A percentile compares a stretch with the other conserved stretches of the same genome.
phyloP scores from a whole-genome alignment of 1,139 yeast genomes.

The Geotrichum klebahnii region DNA sequence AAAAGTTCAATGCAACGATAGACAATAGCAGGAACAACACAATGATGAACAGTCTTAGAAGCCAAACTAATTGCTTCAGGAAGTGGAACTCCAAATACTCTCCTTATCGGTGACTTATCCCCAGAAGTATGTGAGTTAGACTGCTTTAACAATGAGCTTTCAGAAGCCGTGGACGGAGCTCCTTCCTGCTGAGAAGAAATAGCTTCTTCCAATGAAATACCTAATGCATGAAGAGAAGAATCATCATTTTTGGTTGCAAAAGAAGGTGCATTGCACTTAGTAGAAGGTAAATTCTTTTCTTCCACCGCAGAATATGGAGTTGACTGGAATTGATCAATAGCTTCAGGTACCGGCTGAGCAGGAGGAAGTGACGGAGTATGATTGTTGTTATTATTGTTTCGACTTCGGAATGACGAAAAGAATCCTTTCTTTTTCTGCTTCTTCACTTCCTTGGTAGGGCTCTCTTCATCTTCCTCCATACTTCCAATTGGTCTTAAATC shows the following conservation, averaged over 20 bases:
- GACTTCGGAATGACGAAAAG: constrained; percentile 51
- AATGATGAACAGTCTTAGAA: constrained; percentile 38
- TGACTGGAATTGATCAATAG: constrained; percentile 18
- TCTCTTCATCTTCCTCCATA: constrained; percentile 29
- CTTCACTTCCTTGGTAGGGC: constrained; percentile 42
- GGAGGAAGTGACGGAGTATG: not conserved
- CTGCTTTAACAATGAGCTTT: not conserved
- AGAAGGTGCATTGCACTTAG: not conserved
- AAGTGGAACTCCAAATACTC: constrained; percentile 65
- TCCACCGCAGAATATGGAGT: constrained; percentile 24
- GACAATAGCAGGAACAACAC: constrained; percentile 67
- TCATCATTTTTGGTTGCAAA: not conserved
- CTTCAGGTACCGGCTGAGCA: not conserved
- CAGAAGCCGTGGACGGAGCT: not conserved
- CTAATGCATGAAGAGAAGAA: constrained; percentile 7
- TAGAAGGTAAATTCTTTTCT: constrained; percentile 11
- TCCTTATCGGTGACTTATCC: not conserved
- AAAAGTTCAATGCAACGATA: constrained; percentile 72
- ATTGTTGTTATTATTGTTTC: constrained; percentile 13
- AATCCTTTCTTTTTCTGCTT: constrained; percentile 53
- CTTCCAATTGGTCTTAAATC: constrained; percentile 18
- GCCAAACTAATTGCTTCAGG: constrained; percentile 51
- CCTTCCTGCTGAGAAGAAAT: constrained; percentile 14
- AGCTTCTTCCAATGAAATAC: constrained; percentile 13
- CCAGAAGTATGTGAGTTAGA: not conserved